A percentile compares a stretch with the other conserved stretches of the same genome.
These are phyloP conservation scores for Aspergillus bombycis DNA, from an alignment of 2,329 filamentous ascomycete genomes.

Conservation along the genomic window DNA sequence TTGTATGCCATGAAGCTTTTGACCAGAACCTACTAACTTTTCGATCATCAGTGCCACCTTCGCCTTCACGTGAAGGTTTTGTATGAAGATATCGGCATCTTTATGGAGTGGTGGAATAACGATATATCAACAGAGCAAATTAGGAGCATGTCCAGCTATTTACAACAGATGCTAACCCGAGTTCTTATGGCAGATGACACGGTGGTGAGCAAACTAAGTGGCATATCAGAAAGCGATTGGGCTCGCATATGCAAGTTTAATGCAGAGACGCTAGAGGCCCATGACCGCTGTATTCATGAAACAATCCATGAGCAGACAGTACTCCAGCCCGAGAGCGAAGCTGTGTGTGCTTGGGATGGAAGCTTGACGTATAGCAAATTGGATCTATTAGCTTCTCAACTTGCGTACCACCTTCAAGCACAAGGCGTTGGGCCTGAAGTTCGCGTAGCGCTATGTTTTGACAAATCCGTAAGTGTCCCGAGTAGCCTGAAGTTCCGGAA, in stretches of 20 bases:
- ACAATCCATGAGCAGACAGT: conserved; percentile 42
- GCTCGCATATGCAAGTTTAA: conserved; percentile 59
- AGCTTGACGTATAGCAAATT: conserved; percentile 41
- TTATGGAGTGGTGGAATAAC: conserved; percentile 43
- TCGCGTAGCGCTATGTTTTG: conserved; percentile 44
- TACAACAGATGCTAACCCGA: conserved; percentile 56
- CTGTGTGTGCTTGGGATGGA: conserved; percentile 46
- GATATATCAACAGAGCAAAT: conserved; percentile 42
- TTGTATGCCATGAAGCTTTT: background rate
- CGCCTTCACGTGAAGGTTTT: conserved; percentile 41
- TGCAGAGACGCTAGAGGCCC: conserved; percentile 44
- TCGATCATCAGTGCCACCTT: conserved; percentile 34
- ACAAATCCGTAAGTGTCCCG: conserved; percentile 42
- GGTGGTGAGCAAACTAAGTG: conserved; percentile 52
- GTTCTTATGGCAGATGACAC: conserved; percentile 49
- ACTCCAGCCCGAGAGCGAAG: conserved; percentile 34
- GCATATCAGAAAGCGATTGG: conserved; percentile 61
- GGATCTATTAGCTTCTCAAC: conserved; percentile 40
- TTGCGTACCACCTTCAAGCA: conserved; percentile 41
- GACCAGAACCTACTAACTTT: conserved; percentile 9
- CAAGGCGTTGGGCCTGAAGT: conserved; percentile 45
- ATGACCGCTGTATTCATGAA: conserved; percentile 46
- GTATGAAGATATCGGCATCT: conserved; percentile 38
- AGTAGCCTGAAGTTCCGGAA: background rate
- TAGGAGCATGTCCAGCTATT: conserved; percentile 55